phyloP scores from a whole-genome alignment of 805 yeast genomes.

The Barnettozyma pratensis region DNA sequence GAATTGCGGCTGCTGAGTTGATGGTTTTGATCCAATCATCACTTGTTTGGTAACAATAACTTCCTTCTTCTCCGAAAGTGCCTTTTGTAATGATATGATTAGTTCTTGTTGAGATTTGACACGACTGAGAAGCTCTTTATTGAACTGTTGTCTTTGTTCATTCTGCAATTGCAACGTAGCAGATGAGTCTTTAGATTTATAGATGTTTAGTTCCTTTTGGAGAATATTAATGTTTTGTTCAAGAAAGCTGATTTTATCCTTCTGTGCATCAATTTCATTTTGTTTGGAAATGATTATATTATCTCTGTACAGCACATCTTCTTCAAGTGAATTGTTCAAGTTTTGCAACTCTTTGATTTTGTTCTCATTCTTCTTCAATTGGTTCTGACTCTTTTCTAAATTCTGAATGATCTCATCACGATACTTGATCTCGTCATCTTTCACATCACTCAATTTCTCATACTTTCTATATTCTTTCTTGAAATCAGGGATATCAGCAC shows the following conservation, averaged over 20 bases:
- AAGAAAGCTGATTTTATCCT: slow-evolving; percentile 6
- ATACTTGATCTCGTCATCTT: slow-evolving; percentile 23
- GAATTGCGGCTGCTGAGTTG: neutral
- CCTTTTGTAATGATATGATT: slow-evolving; percentile 11
- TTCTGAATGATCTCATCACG: slow-evolving; percentile 21
- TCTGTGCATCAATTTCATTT: slow-evolving; percentile 7
- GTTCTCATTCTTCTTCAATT: slow-evolving; percentile 5
- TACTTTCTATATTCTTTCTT: slow-evolving; percentile 18
- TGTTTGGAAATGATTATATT: slow-evolving; percentile 16
- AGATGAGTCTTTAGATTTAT: slow-evolving; percentile 7
- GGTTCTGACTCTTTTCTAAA: slow-evolving; percentile 13
- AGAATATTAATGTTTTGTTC: slow-evolving; percentile 4
- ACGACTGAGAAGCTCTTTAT: slow-evolving; percentile 13
- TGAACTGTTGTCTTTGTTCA: slow-evolving; percentile 9
- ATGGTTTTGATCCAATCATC: neutral
- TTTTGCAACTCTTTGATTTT: slow-evolving; percentile 7
- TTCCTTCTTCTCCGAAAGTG: slow-evolving; percentile 10
- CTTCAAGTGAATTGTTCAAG: slow-evolving; percentile 13
- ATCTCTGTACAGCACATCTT: slow-evolving; percentile 23
- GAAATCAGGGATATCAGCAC: slow-evolving; percentile 16
- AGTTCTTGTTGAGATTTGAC: slow-evolving; percentile 17
- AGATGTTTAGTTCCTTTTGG: slow-evolving; percentile 9
- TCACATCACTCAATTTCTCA: slow-evolving; percentile 17
- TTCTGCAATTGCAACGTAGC: slow-evolving; percentile 1
- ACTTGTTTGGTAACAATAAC: slow-evolving; percentile 5